phyloP scores from a whole-genome alignment of 2,329 filamentous ascomycete species.

The Bipolaris sorokiniana region DNA sequence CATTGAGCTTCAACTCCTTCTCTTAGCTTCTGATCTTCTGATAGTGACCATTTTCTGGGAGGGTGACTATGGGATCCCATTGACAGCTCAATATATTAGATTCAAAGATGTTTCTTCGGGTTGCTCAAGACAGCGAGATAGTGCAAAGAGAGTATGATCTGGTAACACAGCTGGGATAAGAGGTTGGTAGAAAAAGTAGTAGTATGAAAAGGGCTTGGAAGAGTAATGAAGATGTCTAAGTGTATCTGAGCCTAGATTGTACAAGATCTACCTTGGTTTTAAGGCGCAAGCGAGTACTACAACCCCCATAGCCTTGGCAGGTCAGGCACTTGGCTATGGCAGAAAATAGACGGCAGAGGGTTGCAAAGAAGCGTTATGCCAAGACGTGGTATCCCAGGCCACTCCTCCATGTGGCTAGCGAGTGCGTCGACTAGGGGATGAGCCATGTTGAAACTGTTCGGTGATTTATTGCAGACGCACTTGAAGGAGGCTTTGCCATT shows the following conservation, averaged over 20 bases:
- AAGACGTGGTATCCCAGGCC: constrained; percentile 12
- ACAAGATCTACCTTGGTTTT: constrained; percentile 10
- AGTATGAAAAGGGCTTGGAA: background rate
- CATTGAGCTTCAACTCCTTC: constrained; percentile 38
- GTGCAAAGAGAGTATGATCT: background rate
- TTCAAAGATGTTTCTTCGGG: background rate
- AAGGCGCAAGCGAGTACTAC: constrained; percentile 14
- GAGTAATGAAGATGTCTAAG: background rate
- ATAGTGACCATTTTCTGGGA: constrained; percentile 39
- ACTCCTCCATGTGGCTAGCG: constrained; percentile 23
- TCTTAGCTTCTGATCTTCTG: constrained; percentile 35
- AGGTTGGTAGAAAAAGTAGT: background rate
- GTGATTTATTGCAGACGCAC: constrained; percentile 29
- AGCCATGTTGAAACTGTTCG: constrained; percentile 12
- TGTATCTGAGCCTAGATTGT: constrained; percentile 7
- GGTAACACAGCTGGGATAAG: background rate
- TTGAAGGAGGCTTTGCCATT: constrained; percentile 33
- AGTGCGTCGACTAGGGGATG: constrained; percentile 21
- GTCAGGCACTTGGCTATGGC: constrained; percentile 9
- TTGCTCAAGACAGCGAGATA: background rate
- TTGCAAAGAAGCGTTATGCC: constrained; percentile 8
- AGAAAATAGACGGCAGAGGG: constrained; percentile 11
- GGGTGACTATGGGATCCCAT: constrained; percentile 29
- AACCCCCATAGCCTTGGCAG: constrained; percentile 13
- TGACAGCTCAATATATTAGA: background rate